Evolutionary conservation across 116 monocot species (phyloP).

Genomic region (Phalaenopsis hybrid): DNA sequence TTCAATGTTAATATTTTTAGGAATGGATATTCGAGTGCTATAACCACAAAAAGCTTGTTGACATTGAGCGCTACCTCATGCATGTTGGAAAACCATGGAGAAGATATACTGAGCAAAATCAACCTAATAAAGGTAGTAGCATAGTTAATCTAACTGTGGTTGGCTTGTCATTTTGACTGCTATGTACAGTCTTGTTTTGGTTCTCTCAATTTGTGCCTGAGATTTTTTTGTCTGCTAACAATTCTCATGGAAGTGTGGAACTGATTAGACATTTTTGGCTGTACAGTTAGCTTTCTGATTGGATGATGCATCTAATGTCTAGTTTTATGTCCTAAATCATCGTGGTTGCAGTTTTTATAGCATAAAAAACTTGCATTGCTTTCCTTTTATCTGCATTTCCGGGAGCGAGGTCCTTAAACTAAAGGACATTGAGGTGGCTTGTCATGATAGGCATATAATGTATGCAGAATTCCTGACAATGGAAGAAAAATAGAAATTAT

Average conservation of each 20-base stretch:
- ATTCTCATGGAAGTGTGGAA: neutral
- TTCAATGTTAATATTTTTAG: slow-evolving; percentile 25
- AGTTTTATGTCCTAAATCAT: neutral
- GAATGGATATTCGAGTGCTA: slow-evolving; percentile 88
- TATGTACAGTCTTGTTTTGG: neutral
- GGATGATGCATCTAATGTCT: neutral
- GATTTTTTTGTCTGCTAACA: neutral
- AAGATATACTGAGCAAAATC: slow-evolving; percentile 23
- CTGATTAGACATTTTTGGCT: neutral
- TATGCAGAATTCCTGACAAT: neutral
- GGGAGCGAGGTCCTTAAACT: neutral
- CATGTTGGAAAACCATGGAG: slow-evolving; percentile 92
- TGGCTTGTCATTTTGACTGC: neutral
- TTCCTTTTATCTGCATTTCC: neutral
- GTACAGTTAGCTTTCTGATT: neutral
- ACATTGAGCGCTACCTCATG: slow-evolving; percentile 83
- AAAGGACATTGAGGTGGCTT: neutral
- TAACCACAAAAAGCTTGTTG: slow-evolving; percentile 67
- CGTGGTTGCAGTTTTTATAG: neutral
- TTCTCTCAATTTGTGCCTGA: neutral
- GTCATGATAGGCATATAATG: neutral
- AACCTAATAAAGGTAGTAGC: slow-evolving; percentile 35
- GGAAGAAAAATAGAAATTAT: neutral
- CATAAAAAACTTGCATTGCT: neutral
- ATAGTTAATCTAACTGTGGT: neutral